Percentiles rank a stretch among this genome's conserved stretches.
Conservation (phyloP, 1,284 basidiomycete genomes). For the Ganoderma boninense region DNA sequence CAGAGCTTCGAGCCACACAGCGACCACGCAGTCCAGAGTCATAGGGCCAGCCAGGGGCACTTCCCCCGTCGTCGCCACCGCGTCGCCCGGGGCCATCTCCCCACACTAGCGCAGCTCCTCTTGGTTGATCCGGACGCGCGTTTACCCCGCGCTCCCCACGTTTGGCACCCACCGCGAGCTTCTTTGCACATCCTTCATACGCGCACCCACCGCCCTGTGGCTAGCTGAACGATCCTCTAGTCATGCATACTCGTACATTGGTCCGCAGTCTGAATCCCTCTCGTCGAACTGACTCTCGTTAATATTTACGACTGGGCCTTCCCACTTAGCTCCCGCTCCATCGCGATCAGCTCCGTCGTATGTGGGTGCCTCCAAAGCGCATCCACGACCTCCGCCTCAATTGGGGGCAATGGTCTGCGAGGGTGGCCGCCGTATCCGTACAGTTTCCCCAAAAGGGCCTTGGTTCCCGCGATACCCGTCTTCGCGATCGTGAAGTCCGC, state of each 20-base stretch:
- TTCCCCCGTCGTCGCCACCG: slow-evolving; percentile 10
- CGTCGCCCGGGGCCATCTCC: slow-evolving; percentile 23
- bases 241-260: background rate
- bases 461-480: slow-evolving; percentile 83
- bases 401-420: slow-evolving; percentile 77
- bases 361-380: slow-evolving; percentile 76
- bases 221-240: background rate
- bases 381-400: slow-evolving; percentile 59
- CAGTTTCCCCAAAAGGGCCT: slow-evolving; percentile 77
- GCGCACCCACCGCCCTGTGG: background rate
- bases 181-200: background rate
- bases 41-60: slow-evolving; percentile 19
- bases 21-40: slow-evolving; percentile 9
- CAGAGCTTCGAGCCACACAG: slow-evolving; percentile 18
- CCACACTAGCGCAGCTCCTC: slow-evolving; percentile 5
- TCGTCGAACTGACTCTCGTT: background rate
- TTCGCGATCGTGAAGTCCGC: slow-evolving; percentile 86
- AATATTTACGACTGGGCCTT: slow-evolving; percentile 38
- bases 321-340: slow-evolving; percentile 69
- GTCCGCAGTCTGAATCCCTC: background rate
- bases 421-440: slow-evolving; percentile 82
- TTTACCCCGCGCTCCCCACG: slow-evolving; percentile 30
- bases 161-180: slow-evolving; percentile 4
- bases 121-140: slow-evolving; percentile 20
- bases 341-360: slow-evolving; percentile 67